Conservation (phyloP, 768 basidiomycete genomes). For the Russula brevipes region DNA sequence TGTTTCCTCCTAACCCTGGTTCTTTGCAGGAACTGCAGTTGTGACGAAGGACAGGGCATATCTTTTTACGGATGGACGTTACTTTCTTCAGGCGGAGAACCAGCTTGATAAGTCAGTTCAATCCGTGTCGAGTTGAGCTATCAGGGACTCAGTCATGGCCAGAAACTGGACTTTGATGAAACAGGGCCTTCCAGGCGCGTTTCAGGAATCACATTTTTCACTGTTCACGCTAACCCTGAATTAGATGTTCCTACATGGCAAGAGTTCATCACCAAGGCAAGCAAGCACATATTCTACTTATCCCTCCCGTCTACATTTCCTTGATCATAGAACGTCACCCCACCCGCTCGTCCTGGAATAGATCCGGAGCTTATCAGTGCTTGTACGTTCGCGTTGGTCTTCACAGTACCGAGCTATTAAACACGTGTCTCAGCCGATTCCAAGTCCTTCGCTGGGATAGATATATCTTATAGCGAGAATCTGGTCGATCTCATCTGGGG, state of each 20-base stretch:
- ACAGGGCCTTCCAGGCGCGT: conserved; percentile 71
- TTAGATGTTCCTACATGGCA: conserved; percentile 88
- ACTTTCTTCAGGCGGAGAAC: conserved; percentile 87
- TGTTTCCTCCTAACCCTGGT: neutral
- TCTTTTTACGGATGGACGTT: conserved; percentile 93
- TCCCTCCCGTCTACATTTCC: neutral
- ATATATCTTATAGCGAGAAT: conserved; percentile 67
- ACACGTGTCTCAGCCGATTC: conserved; percentile 50
- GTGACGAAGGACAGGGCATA: conserved; percentile 66
- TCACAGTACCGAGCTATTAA: neutral
- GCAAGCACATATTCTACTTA: neutral
- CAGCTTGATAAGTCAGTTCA: conserved; percentile 72
- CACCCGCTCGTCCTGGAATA: conserved; percentile 67
- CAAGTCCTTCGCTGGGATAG: conserved; percentile 48
- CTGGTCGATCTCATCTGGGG: conserved; percentile 78
- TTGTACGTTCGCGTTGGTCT: conserved; percentile 35
- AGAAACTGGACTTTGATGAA: conserved; percentile 95
- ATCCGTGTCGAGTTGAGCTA: neutral
- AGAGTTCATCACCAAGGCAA: conserved; percentile 71
- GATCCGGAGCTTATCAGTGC: conserved; percentile 74
- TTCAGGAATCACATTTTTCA: conserved; percentile 21
- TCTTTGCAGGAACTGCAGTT: conserved; percentile 60
- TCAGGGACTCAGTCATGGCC: neutral
- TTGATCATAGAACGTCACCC: conserved; percentile 50
- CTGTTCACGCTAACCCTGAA: conserved; percentile 12